A percentile compares a stretch with the other conserved stretches of the same genome.
phyloP scores from a whole-genome alignment of 352 stramenopile species.

The Phytophthora parvispora region DNA sequence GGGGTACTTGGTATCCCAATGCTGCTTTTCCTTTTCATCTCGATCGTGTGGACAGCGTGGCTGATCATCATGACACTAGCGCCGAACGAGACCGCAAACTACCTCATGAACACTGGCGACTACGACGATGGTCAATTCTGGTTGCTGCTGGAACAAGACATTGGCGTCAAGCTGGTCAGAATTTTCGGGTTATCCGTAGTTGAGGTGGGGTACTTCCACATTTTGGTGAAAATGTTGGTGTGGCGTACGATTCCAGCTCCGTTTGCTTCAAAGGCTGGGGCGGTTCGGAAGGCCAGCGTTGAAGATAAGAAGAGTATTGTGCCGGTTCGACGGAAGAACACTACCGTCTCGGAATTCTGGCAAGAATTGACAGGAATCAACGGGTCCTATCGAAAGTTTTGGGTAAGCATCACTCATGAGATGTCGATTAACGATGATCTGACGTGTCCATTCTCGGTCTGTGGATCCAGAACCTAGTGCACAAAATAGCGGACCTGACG shows the following conservation, averaged over 20 bases:
- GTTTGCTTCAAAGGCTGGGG: background rate
- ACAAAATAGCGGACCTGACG: slow-evolving; percentile 44
- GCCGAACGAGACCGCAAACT: slow-evolving; percentile 50
- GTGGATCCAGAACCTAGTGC: slow-evolving; percentile 40
- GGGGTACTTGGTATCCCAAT: slow-evolving; percentile 34
- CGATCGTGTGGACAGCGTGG: slow-evolving; percentile 43
- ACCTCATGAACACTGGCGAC: slow-evolving; percentile 57
- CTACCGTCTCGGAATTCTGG: slow-evolving; percentile 13
- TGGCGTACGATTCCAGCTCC: slow-evolving; percentile 22
- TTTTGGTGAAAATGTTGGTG: slow-evolving; percentile 39
- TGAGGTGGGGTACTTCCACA: slow-evolving; percentile 31
- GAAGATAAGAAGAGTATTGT: background rate
- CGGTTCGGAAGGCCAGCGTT: slow-evolving; percentile 14
- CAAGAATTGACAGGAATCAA: slow-evolving; percentile 36
- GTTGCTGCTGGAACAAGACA: slow-evolving; percentile 34
- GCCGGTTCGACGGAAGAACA: background rate
- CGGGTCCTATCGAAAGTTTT: slow-evolving; percentile 51
- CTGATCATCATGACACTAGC: slow-evolving; percentile 51
- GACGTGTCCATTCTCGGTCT: slow-evolving; percentile 1
- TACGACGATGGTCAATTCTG: slow-evolving; percentile 65
- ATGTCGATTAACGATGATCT: slow-evolving; percentile 1
- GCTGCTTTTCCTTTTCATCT: slow-evolving; percentile 24
- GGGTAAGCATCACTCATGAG: slow-evolving; percentile 32
- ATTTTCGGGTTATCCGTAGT: slow-evolving; percentile 32
- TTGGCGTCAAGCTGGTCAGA: slow-evolving; percentile 13